Evolutionary conservation across 2,329 filamentous ascomycete species (phyloP), one percentile per base, ranked within the genome.

Genomic region (Ophiostoma himal-ulmi): DNA sequence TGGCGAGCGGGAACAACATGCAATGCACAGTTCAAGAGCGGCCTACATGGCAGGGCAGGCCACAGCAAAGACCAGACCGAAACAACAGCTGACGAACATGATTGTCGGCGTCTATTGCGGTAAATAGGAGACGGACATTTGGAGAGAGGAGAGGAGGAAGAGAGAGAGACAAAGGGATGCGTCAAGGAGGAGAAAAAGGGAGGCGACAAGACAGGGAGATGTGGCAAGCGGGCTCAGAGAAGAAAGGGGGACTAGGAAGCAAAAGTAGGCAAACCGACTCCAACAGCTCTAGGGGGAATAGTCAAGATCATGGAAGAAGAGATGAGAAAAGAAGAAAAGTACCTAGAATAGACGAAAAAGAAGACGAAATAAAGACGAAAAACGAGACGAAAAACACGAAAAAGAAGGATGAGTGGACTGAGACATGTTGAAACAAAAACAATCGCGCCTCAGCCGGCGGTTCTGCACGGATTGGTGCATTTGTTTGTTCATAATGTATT

Each of bases 401-500:
- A 30, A 30, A 30, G 30, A 30, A 30, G 26, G 26, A 30, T 30
- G 30, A 7, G 22, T 54, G 48, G n/a, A 57, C 52, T 30, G 22
- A 26, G 52, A 57, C 52, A 11, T 3, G 22, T 57, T 57, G 52
- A 57, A 57, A 57, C 52, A 57, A 17, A 48, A 57, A 57, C 52
- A 48, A 57, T 57, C 52, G 52, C 68, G 20, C 26, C 20, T 64
- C 26, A 69, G 44, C 39, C 30, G 52, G 37, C 48, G 69, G 52
- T 41, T 52, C 66, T 41, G 48, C 65, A 62, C 68, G 48, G 22
- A 52, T 44, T 13, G 39, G 20, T 34, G 34, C 66, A 20, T 37
- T 54, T 68, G 14, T 68, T 52, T 8, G 17, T 30, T 82, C 37
- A 10, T 20, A 17, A 30, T 54, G 22, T 30, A 10, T 57, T 13